Conservation (phyloP, 768 basidiomycete genomes). For the Pleurotus platypus region DNA sequence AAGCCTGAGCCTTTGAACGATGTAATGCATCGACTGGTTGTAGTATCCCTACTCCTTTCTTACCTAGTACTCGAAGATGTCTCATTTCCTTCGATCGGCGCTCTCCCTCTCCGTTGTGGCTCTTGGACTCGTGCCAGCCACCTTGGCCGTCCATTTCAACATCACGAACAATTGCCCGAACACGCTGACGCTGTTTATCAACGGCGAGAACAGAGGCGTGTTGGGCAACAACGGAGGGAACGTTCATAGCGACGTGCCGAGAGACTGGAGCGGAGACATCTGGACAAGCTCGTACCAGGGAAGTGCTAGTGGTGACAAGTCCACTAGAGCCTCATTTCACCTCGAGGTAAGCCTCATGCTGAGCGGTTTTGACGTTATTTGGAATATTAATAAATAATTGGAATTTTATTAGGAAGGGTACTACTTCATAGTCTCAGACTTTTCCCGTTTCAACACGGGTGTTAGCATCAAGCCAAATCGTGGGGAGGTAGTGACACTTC, state of each 20-base stretch:
- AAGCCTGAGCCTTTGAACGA: not conserved
- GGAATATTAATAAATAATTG: not conserved
- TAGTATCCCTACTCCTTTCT: conserved; percentile 3
- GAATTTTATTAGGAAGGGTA: conserved; percentile 5
- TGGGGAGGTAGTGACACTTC: not conserved
- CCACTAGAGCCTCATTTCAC: conserved; percentile 4
- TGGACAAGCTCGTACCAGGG: conserved; percentile 7
- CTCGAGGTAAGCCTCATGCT: not conserved
- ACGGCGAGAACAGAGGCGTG: conserved; percentile 3
- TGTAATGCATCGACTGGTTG: not conserved
- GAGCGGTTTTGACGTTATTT: no score
- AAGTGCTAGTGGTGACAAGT: conserved; percentile 5
- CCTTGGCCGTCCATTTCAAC: conserved; percentile 2
- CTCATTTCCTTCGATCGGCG: conserved; percentile 5
- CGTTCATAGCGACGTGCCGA: conserved; percentile 3
- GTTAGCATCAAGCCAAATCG: conserved; percentile 3
- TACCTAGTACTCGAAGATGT: conserved; percentile 3
- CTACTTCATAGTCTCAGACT: conserved; percentile 5
- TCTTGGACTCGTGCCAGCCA: not conserved
- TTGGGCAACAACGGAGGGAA: not conserved
- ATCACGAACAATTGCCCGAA: conserved; percentile 5
- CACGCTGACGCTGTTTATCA: conserved; percentile 1
- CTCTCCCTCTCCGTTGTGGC: conserved; percentile 4
- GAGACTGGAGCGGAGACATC: conserved; percentile 5
- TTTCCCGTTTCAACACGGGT: conserved; percentile 7